These are phyloP conservation scores for Trichoderma erinaceum DNA, from an alignment of 495 filamentous ascomycete species.

Conservation along the genomic window DNA sequence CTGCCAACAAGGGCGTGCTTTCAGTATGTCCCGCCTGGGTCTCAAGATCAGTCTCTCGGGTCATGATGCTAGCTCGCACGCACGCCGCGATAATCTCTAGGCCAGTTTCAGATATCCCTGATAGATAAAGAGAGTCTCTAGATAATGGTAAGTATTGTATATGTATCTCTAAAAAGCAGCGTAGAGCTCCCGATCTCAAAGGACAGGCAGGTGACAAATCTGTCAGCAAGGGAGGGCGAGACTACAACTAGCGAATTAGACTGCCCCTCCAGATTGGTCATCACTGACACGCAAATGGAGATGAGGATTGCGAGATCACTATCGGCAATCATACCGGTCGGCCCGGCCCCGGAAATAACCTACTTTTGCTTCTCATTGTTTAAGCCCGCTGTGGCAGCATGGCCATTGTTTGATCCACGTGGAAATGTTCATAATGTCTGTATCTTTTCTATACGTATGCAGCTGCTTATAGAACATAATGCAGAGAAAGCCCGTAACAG, in stretches of 20 bases:
- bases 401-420: neutral
- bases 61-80: neutral
- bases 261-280: neutral
- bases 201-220: too few relatives aligned
- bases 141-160: neutral
- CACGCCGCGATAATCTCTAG: neutral
- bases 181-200: too few relatives aligned
- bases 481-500: too few relatives aligned
- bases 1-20: neutral
- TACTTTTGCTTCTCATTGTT: neutral
- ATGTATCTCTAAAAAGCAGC: neutral
- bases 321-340: neutral
- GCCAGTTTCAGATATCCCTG: too few relatives aligned
- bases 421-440: neutral
- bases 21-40: neutral
- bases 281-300: neutral
- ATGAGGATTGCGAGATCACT: slow-evolving; percentile 3
- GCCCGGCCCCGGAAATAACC: neutral
- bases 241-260: neutral
- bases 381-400: neutral
- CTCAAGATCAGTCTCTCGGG: neutral
- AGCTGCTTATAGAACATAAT: too few relatives aligned
- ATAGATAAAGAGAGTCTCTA: neutral
- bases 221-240: neutral
- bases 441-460: neutral